Percentiles rank a stretch among this genome's conserved stretches.
phyloP scores from a whole-genome alignment of 441 rosid genomes.

The Erodium moschatum region DNA sequence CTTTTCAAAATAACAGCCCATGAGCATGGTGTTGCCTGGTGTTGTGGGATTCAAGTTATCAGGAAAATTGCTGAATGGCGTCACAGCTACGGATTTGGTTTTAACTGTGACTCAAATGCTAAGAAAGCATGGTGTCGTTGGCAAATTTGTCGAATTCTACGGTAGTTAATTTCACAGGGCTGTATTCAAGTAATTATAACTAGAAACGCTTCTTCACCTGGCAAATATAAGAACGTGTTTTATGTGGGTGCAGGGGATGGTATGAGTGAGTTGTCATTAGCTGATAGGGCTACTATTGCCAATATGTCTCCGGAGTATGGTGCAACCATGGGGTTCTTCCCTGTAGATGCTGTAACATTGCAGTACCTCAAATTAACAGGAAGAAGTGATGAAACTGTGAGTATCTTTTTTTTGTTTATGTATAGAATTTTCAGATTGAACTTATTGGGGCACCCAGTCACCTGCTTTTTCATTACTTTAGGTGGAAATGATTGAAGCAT shows the following conservation, averaged over 20 bases:
- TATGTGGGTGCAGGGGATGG: constrained; percentile 57
- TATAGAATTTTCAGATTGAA: constrained; percentile 10
- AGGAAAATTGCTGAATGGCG: constrained; percentile 74
- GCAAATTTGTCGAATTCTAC: constrained; percentile 95
- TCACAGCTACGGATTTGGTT: constrained; percentile 97
- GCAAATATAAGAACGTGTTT: neutral
- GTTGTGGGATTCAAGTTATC: constrained; percentile 95
- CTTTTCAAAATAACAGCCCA: constrained; percentile 51
- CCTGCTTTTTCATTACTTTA: constrained; percentile 22
- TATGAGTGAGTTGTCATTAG: constrained; percentile 81
- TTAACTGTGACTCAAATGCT: constrained; percentile 93
- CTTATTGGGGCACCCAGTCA: constrained; percentile 17
- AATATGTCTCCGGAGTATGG: constrained; percentile 99
- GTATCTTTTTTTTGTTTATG: constrained; percentile 22
- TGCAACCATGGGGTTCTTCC: constrained; percentile 99
- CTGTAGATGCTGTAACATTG: constrained; percentile 91
- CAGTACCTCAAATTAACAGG: constrained; percentile 96
- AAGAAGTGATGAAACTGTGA: constrained; percentile 91
- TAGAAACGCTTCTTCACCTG: constrained; percentile 7
- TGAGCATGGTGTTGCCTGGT: constrained; percentile 99
- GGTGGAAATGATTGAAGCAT: constrained; percentile 94
- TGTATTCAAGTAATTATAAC: constrained; percentile 16
- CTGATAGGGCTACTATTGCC: constrained; percentile 99
- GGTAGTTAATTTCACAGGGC: constrained; percentile 37
- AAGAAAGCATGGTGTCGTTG: constrained; percentile 99